A percentile compares a stretch with the other conserved stretches of the same genome.
phyloP scores from a whole-genome alignment of 345 rosid species.

The Draba incana region DNA sequence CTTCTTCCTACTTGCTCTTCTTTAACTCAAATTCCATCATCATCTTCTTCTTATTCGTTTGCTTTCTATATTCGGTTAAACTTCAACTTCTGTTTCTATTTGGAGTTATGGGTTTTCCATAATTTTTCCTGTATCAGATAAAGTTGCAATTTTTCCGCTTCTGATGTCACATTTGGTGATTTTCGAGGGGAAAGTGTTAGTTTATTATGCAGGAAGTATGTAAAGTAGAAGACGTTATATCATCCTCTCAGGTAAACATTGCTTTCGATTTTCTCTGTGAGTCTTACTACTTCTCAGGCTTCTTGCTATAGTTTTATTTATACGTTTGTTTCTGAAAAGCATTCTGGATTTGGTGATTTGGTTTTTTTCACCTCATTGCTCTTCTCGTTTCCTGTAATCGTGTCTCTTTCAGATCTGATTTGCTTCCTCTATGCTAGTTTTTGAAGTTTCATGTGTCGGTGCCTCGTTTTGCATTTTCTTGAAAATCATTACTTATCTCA shows the following conservation, averaged over 20 bases:
- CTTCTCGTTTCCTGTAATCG: not conserved
- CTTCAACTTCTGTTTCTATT: not conserved
- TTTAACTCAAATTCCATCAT: not conserved
- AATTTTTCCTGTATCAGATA: not conserved
- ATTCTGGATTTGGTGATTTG: not conserved
- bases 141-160: not conserved
- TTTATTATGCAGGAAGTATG: not conserved
- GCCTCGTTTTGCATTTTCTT: not conserved
- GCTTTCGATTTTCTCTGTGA: constrained; percentile 5
- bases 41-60: not conserved
- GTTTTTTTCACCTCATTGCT: not conserved
- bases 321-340: not conserved
- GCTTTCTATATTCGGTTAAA: not conserved
- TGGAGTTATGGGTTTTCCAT: not conserved
- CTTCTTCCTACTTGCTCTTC: not conserved
- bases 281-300: not conserved
- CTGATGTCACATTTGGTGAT: no score
- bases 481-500: constrained; percentile 1
- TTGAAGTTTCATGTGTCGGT: constrained; percentile 16
- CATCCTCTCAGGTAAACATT: constrained; percentile 3
- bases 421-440: constrained; percentile 21
- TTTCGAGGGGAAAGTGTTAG: not conserved
- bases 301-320: not conserved
- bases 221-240: constrained; percentile 31
- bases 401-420: constrained; percentile 5